phyloP scores from a whole-genome alignment of 805 yeast species.

The Vanderwaltozyma yarrowii region DNA sequence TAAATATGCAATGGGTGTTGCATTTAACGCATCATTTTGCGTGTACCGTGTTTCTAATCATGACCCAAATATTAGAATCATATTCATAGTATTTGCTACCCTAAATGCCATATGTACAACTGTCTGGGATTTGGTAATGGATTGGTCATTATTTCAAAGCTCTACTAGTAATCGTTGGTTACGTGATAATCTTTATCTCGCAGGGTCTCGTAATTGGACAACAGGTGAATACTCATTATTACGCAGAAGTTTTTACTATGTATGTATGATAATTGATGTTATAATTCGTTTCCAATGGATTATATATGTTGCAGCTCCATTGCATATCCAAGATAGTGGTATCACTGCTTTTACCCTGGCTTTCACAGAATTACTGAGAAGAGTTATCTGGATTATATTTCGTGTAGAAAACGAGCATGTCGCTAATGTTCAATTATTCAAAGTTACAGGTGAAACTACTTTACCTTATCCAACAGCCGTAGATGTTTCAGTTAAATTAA shows the following conservation, averaged over 20 bases:
- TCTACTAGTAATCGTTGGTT: conserved; percentile 47
- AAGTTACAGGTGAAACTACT: conserved; percentile 82
- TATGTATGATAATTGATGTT: conserved; percentile 65
- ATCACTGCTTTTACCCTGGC: conserved; percentile 77
- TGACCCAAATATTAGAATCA: conserved; percentile 33
- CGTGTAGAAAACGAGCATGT: conserved; percentile 96
- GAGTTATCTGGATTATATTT: conserved; percentile 84
- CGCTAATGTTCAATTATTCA: conserved; percentile 71
- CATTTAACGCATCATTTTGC: conserved; percentile 65
- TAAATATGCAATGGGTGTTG: conserved; percentile 59
- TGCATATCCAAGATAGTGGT: conserved; percentile 77
- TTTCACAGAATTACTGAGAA: conserved; percentile 66
- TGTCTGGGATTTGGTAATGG: conserved; percentile 90
- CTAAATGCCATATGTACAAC: conserved; percentile 61
- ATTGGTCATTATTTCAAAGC: conserved; percentile 77
- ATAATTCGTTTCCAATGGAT: conserved; percentile 84
- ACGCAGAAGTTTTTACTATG: conserved; percentile 46
- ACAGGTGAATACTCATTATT: conserved; percentile 20
- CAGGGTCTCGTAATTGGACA: conserved; percentile 30
- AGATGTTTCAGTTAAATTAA: background rate
- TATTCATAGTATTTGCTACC: conserved; percentile 63
- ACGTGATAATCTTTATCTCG: conserved; percentile 64
- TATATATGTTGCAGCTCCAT: conserved; percentile 68
- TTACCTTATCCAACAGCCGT: conserved; percentile 47
- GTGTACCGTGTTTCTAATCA: conserved; percentile 45